Evolutionary conservation across 441 rosid species (phyloP), one percentile per base, ranked within the genome.

Genomic region (Cnidoscolus chayamansa): DNA sequence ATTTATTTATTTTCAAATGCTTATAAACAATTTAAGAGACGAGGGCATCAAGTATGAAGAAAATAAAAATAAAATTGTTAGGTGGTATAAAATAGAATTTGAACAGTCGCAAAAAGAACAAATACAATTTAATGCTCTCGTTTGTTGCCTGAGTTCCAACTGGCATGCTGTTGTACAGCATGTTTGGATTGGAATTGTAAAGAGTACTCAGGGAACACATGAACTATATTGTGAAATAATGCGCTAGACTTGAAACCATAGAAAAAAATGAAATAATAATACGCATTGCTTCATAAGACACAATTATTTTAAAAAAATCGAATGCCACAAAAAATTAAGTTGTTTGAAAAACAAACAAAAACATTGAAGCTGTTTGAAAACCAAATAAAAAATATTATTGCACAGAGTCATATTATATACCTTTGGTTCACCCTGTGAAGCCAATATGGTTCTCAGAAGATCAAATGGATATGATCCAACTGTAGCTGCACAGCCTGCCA

Each of bases 371-470:
- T 25, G 10, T 3, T 65, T 11, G 19, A 48, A 30, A 65, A 25
- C 17, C 35, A 31, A 49, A 49, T 16, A 1, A 25, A 25, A 31
- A 5, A 49, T 13, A 30, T 50, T 66, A 15, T 13, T 50, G 20
- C 35, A 55, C 15, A 37, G 11, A 20, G 43, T 25, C 49, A 49
- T 50, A 67, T 16, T 19, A 2, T 56, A 43, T 81, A 94, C 99
- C 99, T 89, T 95, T 63, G 99, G 99, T 81, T 95, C 97, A 55
- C 99, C 98, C 63, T 95, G 98, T 32, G 98, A 95, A 70, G 98
- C 97, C 79, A 94, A 79, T 74, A 94, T 84, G 17, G 99, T 94
- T 77, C 99, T 80, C 2, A 94, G 74, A 78, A 95, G 97, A 86
- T 92, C 99, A 78, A 95, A 95, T 19, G 98, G 99, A 84, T 92